Evolutionary conservation across 1,284 basidiomycete species (phyloP), one percentile per base, ranked within the genome.

Genomic region (Puccinia hordei): DNA sequence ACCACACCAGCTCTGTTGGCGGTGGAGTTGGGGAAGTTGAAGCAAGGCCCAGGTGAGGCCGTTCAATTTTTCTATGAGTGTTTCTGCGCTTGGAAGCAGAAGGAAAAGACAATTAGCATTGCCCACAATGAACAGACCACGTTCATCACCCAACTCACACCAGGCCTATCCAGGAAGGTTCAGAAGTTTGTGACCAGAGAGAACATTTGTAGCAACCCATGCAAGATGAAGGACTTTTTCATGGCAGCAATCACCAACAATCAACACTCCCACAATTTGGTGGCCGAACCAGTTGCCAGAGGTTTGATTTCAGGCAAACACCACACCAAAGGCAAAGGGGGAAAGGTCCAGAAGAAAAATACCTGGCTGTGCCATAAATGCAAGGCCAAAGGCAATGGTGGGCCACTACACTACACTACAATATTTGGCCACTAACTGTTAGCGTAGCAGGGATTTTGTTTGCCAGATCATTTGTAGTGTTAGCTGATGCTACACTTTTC

Each of bases 301-400:
- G n/a, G 65, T 9, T 33, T 30, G 33, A 22, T 30, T 12, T 27
- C 27, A 9, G 33, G 57, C 24, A 68, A 68, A n/a, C 65, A 38
- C 4, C 65, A 15, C 6, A 38, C 44, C 38, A 15, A 41, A 1
- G 44, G n/a, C 12, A 38, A 68, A 1, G 35, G 35, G 4, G 65
- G 65, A 6, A 22, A 35, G 19, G 44, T 24, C 22, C 44, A 68
- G 13, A 68, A 68, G 65, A 68, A 68, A 19, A 65, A 35, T n/a
- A 22, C 22, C 33, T 38, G 13, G 3, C 55, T 33, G 5, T 41
- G 38, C 33, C 13, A 24, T 10, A 35, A 68, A n/a, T 68, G 35
- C 19, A 46, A 46, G 41, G 3, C 44, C 15, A 27, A 3, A 5
- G 59, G 44, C n/a, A n/a, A n/a, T n/a, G n/a, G n/a, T n/a, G n/a